These are phyloP conservation scores for Blepharisma stoltei DNA, from an alignment of 73 alveolate species.

Conservation along the genomic window DNA sequence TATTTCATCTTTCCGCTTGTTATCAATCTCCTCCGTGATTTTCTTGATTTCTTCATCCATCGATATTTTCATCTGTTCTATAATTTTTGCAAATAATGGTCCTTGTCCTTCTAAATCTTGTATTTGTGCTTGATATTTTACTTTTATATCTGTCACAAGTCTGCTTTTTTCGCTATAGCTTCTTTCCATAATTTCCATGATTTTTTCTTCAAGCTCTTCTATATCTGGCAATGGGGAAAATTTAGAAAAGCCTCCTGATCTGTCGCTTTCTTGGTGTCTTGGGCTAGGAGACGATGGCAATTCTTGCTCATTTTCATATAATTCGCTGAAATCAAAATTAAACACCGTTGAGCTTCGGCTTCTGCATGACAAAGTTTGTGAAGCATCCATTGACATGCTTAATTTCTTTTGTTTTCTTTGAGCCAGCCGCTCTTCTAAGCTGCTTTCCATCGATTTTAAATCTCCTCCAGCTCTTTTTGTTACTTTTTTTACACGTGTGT, in stretches of 20 bases:
- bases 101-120: background rate
- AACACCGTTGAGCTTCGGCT: background rate
- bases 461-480: background rate
- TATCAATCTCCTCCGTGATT: background rate
- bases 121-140: background rate
- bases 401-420: background rate
- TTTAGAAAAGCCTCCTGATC: background rate
- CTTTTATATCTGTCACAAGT: background rate
- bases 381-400: background rate
- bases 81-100: background rate
- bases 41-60: background rate
- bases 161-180: background rate
- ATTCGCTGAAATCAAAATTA: background rate
- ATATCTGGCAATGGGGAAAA: background rate
- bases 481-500: background rate
- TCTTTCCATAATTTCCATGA: background rate
- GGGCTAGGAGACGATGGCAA: background rate
- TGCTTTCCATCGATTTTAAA: background rate
- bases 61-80: background rate
- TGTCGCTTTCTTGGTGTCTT: background rate
- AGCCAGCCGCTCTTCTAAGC: background rate
- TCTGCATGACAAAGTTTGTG: background rate
- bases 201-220: background rate
- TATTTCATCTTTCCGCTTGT: background rate
- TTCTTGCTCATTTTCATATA: background rate